Base-by-base conservation (phyloP, 495 filamentous ascomycete species). In the Terfezia claveryi region DNA sequence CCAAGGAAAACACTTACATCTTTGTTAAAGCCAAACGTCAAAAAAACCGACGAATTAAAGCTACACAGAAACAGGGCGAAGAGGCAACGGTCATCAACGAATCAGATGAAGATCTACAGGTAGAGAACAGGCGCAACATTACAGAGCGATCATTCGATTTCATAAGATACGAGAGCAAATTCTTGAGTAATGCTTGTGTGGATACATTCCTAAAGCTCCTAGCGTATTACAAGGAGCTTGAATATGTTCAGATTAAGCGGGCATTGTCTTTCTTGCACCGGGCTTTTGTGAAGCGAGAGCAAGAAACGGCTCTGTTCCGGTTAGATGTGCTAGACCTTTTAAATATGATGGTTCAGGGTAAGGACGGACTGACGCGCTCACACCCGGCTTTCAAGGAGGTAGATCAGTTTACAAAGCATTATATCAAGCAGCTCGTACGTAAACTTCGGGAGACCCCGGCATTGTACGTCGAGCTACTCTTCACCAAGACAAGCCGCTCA, bases 81-180 rank as follows among this genome's bases (percentile, higher is more conserved):
- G 63, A 62, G 38, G 68, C 65, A n/a, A 67, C 57, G 4, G 61
- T 12, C 17, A 67, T 73, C 12, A 75, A 76, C 36, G 76, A 74
- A 12, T 86, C 82, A 0, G 84, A 81, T 41, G 88, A 94, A 68
- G 82, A 94, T 55, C 73, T 80, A 36, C 68, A 71, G 14, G 72
- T 79, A 60, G 83, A 80, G 1, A 78, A 85, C 54, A 70, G 74
- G 54, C 78, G 77, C 0, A 78, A 77, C 2, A 55, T 58, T 58
- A 78, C 74, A 49, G 92, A 99, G 65, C 76, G 91, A 16, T 91
- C 87, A 58, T 99, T 99, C 64, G 87, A 96, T 68, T 99, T 96
- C 67, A 78, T 71, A 36, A 79, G 83, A 4, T 96, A 95, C 59
- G 70, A 81, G 16, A 70, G 75, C 50, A 83, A 83, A 56, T 94